These are phyloP conservation scores for Aspergillus oerlinghausenensis DNA, from an alignment of 2,329 filamentous ascomycete genomes.

Conservation along the genomic window DNA sequence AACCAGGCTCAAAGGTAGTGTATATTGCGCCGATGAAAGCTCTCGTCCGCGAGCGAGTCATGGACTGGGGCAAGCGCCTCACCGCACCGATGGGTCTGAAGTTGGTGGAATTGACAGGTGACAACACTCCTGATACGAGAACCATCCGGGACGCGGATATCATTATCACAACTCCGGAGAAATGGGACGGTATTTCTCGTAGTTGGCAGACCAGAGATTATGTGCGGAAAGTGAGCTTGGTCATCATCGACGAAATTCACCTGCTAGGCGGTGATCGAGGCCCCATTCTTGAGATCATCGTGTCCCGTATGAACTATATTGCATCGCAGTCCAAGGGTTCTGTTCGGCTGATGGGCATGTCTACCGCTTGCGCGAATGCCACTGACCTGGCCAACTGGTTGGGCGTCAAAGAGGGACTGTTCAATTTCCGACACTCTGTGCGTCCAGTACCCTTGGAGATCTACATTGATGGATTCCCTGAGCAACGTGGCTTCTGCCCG, in stretches of 20 bases:
- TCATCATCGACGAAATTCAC: slow-evolving; percentile 99
- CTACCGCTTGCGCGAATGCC: slow-evolving; percentile 94
- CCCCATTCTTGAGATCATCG: slow-evolving; percentile 97
- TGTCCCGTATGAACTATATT: slow-evolving; percentile 93
- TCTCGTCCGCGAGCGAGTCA: slow-evolving; percentile 88
- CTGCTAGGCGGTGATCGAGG: slow-evolving; percentile 93
- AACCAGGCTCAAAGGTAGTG: slow-evolving; percentile 92
- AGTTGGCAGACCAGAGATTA: slow-evolving; percentile 98
- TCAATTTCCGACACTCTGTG: slow-evolving; percentile 97
- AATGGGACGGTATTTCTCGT: slow-evolving; percentile 99
- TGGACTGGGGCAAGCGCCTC: slow-evolving; percentile 85
- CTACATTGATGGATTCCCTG: slow-evolving; percentile 95
- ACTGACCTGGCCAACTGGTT: slow-evolving; percentile 93
- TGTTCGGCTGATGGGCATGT: slow-evolving; percentile 95
- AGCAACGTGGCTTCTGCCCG: slow-evolving; percentile 90
- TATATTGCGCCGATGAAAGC: slow-evolving; percentile 99
- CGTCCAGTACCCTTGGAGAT: slow-evolving; percentile 93
- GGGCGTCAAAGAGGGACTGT: slow-evolving; percentile 89
- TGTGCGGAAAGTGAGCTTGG: slow-evolving; percentile 86
- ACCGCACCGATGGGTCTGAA: slow-evolving; percentile 79
- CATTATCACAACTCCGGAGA: slow-evolving; percentile 98
- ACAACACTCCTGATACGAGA: slow-evolving; percentile 94
- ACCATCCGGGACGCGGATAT: slow-evolving; percentile 95
- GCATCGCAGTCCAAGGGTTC: slow-evolving; percentile 86
- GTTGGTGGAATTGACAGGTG: slow-evolving; percentile 91